Percentiles rank a stretch among this genome's conserved stretches.
phyloP scores from a whole-genome alignment of 1,284 basidiomycete species.

The Fistulinella cinereoalba region DNA sequence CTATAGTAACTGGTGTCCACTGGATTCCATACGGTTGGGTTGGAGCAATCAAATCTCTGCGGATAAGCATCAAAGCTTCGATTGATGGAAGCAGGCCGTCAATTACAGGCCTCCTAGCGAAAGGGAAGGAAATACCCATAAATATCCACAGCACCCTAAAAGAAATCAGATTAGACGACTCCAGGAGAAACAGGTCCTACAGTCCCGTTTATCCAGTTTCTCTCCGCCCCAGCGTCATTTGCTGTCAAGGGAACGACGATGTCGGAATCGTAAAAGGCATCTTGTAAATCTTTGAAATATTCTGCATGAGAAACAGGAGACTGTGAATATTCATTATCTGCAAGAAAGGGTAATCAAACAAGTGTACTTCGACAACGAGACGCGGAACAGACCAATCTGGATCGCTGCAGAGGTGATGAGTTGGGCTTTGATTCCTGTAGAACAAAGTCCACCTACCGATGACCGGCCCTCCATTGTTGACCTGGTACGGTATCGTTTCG shows the following conservation, averaged over 20 bases:
- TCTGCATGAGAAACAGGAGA: constrained; percentile 44
- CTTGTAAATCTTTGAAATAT: constrained; percentile 66
- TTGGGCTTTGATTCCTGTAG: constrained; percentile 5
- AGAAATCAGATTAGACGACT: constrained; percentile 5
- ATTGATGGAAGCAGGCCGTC: constrained; percentile 3
- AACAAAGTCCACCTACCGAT: constrained; percentile 49
- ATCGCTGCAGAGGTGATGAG: constrained; percentile 44
- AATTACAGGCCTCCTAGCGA: no score
- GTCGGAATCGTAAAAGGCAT: constrained; percentile 49
- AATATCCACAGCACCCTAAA: constrained; percentile 48
- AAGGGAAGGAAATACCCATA: constrained; percentile 46
- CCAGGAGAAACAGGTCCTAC: constrained; percentile 18
- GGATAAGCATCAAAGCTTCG: constrained; percentile 30
- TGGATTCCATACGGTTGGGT: constrained; percentile 29
- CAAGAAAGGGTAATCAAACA: neutral
- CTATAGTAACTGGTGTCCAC: constrained; percentile 27
- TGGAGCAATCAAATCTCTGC: constrained; percentile 35
- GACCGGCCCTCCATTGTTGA: constrained; percentile 67
- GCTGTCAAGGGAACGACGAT: constrained; percentile 73
- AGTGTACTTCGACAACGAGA: neutral
- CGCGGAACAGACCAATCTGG: constrained; percentile 55
- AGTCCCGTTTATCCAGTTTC: constrained; percentile 69
- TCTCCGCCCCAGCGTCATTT: constrained; percentile 60
- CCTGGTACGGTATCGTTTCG: constrained; percentile 62
- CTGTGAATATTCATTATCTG: constrained; percentile 78